Conservation (phyloP, 805 yeast species). For the Wickerhamiella kurtzmanii region DNA sequence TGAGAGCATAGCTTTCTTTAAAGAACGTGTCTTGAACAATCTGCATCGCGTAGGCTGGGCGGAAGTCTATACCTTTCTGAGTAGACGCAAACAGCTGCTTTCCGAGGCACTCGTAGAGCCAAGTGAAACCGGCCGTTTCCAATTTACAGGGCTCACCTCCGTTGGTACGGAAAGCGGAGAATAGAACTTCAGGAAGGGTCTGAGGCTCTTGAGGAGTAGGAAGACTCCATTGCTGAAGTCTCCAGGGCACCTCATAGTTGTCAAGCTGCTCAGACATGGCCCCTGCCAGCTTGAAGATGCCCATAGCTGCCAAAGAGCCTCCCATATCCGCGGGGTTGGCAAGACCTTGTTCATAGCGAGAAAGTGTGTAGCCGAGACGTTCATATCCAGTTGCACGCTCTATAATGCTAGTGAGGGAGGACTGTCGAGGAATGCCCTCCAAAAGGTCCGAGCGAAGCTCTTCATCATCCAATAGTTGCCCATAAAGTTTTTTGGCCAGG, state of each 20-base stretch:
- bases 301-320: slow-evolving; percentile 2
- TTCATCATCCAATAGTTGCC: background rate
- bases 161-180: slow-evolving; percentile 25
- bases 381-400: slow-evolving; percentile 7
- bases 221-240: slow-evolving; percentile 62
- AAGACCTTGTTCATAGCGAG: slow-evolving; percentile 4
- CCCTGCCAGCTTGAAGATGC: slow-evolving; percentile 13
- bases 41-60: background rate
- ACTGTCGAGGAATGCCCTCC: background rate
- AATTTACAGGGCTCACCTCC: no score
- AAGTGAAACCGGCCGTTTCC: background rate
- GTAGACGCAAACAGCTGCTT: background rate
- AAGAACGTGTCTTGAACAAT: background rate
- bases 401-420: slow-evolving; percentile 1
- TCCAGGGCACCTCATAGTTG: slow-evolving; percentile 40
- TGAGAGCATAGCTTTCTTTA: background rate
- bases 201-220: slow-evolving; percentile 33
- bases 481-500: background rate
- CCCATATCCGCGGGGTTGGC: background rate
- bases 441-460: slow-evolving; percentile 1
- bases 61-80: background rate
- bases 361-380: slow-evolving; percentile 5
- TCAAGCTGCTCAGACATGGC: background rate
- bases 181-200: slow-evolving; percentile 36
- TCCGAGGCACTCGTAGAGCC: background rate